phyloP scores from a whole-genome alignment of 1,284 basidiomycete species.

The Boletus hoseneyae region DNA sequence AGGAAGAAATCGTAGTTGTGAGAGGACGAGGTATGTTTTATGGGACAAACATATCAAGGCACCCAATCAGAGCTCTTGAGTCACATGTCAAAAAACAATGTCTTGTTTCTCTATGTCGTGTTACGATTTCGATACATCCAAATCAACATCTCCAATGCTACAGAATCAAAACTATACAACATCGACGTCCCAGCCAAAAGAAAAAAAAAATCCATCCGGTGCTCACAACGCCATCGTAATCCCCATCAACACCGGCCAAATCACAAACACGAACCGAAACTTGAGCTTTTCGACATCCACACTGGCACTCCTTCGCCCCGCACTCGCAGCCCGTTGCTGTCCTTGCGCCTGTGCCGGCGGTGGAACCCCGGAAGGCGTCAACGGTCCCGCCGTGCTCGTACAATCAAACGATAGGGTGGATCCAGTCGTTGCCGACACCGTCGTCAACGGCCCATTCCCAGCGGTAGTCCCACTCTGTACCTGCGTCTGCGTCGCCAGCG shows the following conservation, averaged over 20 bases:
- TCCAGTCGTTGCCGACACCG: background rate
- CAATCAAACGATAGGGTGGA: background rate
- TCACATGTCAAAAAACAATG: too few species aligned
- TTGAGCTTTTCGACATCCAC: conserved; percentile 45
- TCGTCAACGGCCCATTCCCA: background rate
- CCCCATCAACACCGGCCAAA: conserved; percentile 57
- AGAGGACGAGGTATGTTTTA: too few species aligned
- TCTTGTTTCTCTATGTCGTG: too few species aligned
- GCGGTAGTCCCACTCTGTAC: too few species aligned
- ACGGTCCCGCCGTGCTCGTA: background rate
- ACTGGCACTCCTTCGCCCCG: conserved; percentile 17
- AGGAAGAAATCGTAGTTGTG: too few species aligned
- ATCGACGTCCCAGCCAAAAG: too few species aligned
- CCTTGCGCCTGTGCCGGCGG: conserved; percentile 12
- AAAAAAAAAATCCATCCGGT: background rate
- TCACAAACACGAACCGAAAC: conserved; percentile 51
- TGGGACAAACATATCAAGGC: too few species aligned
- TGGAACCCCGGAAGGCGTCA: conserved; percentile 12
- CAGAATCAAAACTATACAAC: background rate
- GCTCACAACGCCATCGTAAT: conserved; percentile 26
- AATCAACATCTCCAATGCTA: too few species aligned
- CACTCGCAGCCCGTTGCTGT: conserved; percentile 16
- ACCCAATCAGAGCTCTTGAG: too few species aligned
- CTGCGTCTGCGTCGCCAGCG: conserved; percentile 2
- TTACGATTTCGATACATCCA: too few species aligned